A percentile compares a stretch with the other conserved stretches of the same genome.
phyloP scores from a whole-genome alignment of 2,329 filamentous ascomycete species.

The Fusarium papillatum region DNA sequence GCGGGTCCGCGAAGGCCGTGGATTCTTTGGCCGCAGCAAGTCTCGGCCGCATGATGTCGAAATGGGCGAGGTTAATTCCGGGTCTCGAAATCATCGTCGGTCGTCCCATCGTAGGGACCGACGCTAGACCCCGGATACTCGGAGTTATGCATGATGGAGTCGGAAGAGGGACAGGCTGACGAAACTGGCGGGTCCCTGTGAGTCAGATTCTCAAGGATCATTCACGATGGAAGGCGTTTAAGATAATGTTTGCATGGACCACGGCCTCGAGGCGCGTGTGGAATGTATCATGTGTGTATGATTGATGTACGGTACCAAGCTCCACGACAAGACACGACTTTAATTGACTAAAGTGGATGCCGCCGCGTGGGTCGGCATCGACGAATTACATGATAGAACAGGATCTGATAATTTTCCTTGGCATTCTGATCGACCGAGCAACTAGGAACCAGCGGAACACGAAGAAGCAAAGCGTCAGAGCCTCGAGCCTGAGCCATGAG shows the following conservation, averaged over 20 bases:
- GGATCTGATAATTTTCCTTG: conserved; percentile 46
- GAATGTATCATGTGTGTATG: conserved; percentile 32
- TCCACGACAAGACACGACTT: conserved; percentile 18
- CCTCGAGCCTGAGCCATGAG: background rate
- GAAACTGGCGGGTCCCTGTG: conserved; percentile 30
- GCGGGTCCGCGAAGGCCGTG: conserved; percentile 43
- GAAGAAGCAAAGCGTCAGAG: conserved; percentile 4
- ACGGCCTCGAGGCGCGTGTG: conserved; percentile 19
- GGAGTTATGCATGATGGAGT: conserved; percentile 19
- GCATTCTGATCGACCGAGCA: conserved; percentile 40
- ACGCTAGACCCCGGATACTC: conserved; percentile 31
- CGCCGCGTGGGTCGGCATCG: conserved; percentile 2
- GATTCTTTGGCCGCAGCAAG: conserved; percentile 47
- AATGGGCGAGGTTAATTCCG: conserved; percentile 39
- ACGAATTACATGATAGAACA: conserved; percentile 26
- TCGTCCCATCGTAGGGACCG: conserved; percentile 37
- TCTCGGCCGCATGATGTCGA: conserved; percentile 48
- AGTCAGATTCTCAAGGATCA: conserved; percentile 30
- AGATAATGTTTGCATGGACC: conserved; percentile 15
- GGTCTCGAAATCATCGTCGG: conserved; percentile 32
- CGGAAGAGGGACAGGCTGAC: conserved; percentile 1
- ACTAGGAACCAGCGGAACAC: conserved; percentile 11
- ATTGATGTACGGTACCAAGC: conserved; percentile 17
- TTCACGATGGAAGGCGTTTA: conserved; percentile 11
- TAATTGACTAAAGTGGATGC: conserved; percentile 33